Conservation (phyloP, 495 filamentous ascomycete genomes). For the Glarea lozoyensis region DNA sequence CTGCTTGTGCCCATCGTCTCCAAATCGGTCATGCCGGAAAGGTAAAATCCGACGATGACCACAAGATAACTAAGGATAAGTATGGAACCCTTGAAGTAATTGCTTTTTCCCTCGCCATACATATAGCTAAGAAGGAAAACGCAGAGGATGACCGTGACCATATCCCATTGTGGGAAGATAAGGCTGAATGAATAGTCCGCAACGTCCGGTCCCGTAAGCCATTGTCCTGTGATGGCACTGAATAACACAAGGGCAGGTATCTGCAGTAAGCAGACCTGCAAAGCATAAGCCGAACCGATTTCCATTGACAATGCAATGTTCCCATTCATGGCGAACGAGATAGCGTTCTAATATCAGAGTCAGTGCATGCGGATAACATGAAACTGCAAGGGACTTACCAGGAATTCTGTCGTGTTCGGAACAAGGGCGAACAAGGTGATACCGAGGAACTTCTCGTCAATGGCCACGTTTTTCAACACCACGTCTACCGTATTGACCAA, state of each 20-base stretch:
- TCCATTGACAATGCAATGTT: slow-evolving; percentile 99
- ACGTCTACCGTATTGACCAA: slow-evolving; percentile 94
- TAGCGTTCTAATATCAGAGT: slow-evolving; percentile 67
- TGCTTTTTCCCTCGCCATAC: slow-evolving; percentile 96
- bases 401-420: slow-evolving; percentile 95
- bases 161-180: slow-evolving; percentile 98
- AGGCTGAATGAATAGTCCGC: slow-evolving; percentile 78
- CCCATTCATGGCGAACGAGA: slow-evolving; percentile 99
- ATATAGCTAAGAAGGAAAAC: slow-evolving; percentile 97
- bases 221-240: slow-evolving; percentile 48
- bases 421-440: slow-evolving; percentile 96
- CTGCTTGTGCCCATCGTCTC: slow-evolving; percentile 51
- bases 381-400: slow-evolving; percentile 46
- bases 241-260: slow-evolving; percentile 90
- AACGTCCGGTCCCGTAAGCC: slow-evolving; percentile 40
- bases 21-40: slow-evolving; percentile 64
- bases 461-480: slow-evolving; percentile 77
- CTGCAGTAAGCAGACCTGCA: slow-evolving; percentile 96
- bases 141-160: slow-evolving; percentile 95
- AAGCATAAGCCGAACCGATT: slow-evolving; percentile 92
- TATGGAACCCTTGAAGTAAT: slow-evolving; percentile 89
- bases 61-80: slow-evolving; percentile 90
- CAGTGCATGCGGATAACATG: slow-evolving; percentile 16
- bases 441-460: slow-evolving; percentile 97
- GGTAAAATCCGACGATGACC: slow-evolving; percentile 85